Evolutionary conservation across 2,329 filamentous ascomycete species (phyloP).

Genomic region (Ustulina deusta): DNA sequence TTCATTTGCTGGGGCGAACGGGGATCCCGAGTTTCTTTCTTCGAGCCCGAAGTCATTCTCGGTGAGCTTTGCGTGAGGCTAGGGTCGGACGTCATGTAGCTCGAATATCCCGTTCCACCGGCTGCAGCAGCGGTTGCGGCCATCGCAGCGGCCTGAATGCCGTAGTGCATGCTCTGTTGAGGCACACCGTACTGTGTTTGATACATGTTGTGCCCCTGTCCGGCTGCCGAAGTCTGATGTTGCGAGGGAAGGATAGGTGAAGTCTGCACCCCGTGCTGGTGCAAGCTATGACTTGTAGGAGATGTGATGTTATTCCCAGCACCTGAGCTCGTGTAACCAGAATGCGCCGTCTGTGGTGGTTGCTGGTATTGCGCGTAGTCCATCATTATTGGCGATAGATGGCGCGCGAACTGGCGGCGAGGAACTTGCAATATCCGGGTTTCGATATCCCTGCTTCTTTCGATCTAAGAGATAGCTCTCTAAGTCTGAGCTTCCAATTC

Average conservation of each 20-base stretch:
- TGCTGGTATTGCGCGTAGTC: slow-evolving; percentile 81
- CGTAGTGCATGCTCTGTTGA: slow-evolving; percentile 83
- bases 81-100: slow-evolving; percentile 78
- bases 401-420: slow-evolving; percentile 46
- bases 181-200: slow-evolving; percentile 80
- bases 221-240: slow-evolving; percentile 74
- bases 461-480: slow-evolving; percentile 35
- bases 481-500: slow-evolving; percentile 33
- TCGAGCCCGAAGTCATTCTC: slow-evolving; percentile 75
- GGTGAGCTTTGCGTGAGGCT: slow-evolving; percentile 79
- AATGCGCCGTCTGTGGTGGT: slow-evolving; percentile 74
- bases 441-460: slow-evolving; percentile 50
- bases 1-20: slow-evolving; percentile 81
- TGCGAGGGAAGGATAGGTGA: slow-evolving; percentile 86
- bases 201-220: slow-evolving; percentile 81
- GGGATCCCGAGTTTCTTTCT: slow-evolving; percentile 77
- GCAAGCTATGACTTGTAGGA: slow-evolving; percentile 76
- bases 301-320: slow-evolving; percentile 74
- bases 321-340: slow-evolving; percentile 71
- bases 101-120: slow-evolving; percentile 75
- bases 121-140: slow-evolving; percentile 90
- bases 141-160: slow-evolving; percentile 91
- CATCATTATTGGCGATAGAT: slow-evolving; percentile 66
- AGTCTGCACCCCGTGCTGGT: slow-evolving; percentile 75
- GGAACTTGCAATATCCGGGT: slow-evolving; percentile 49